Evolutionary conservation across 371 early-diverging fungal species (phyloP), one percentile per base, ranked within the genome.

Genomic region (Neoconidiobolus thromboides): DNA sequence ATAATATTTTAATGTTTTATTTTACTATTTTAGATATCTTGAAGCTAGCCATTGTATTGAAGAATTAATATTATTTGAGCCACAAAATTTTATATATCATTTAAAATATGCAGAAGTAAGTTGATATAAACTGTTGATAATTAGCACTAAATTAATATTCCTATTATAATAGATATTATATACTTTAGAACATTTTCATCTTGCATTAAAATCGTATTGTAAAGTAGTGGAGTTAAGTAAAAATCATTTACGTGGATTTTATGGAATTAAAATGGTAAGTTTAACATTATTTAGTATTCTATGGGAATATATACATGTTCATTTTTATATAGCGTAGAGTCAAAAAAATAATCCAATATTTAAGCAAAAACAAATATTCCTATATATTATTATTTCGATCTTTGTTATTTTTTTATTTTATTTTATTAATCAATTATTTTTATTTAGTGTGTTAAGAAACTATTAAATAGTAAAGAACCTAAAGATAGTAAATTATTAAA

Each of bases 1-100:
- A n/a, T 42, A 15, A 15, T n/a, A n/a, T 36, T 36, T 46, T 15
- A 51, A 75, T 76, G 64, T 76, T 76, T 62, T 65, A 80, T 50
- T 91, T 26, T 26, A 26, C 26, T 26, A 26, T 26, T 26, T 26
- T 26, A 26, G 26, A 26, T 26, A 26, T 26, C 26, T 26, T 26
- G 26, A 91, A 67, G 92, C 96, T 1, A 84, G 84, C n/a, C 91
- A 82, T 67, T 89, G 89, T 63, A 69, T 86, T 52, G 94, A 95
- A 67, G 96, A 95, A 68, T 68, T 88, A 39, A 74, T 95, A 55
- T 58, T 93, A 58, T 77, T 86, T 42, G 81, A 84, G 60, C 91
- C 93, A 4, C 74, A 75, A 54, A 82, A 87, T 68, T 91, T 89
- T 62, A 79, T 90, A 48, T 82, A 77, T 67, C 81, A 87, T 60